Conservation (phyloP, 495 filamentous ascomycete genomes). For the Coniosporium apollinis region DNA sequence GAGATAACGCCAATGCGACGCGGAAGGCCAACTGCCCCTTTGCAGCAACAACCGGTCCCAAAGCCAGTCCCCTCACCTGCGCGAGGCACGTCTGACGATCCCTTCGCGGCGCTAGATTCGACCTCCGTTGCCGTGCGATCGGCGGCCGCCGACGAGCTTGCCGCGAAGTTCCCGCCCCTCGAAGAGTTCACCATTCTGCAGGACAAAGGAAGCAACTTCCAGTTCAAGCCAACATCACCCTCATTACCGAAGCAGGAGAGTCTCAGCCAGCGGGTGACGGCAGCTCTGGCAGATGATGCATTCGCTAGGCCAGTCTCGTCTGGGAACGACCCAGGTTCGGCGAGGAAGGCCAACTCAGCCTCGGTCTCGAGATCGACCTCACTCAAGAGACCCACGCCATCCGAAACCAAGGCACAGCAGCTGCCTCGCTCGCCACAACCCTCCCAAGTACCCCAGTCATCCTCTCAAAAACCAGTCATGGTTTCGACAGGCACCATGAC, state of each 20-base stretch:
- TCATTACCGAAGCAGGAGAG: constrained; percentile 33
- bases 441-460: constrained; percentile 25
- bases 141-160: constrained; percentile 55
- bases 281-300: constrained; percentile 78
- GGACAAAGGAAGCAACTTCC: constrained; percentile 70
- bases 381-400: constrained; percentile 23
- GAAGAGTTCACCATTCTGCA: constrained; percentile 88
- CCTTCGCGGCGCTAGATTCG: constrained; percentile 76
- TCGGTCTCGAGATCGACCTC: constrained; percentile 6
- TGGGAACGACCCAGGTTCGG: constrained; percentile 1
- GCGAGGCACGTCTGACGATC: constrained; percentile 56
- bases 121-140: constrained; percentile 28
- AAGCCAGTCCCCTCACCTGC: constrained; percentile 62
- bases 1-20: constrained; percentile 91
- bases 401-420: no score
- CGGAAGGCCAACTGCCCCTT: constrained; percentile 52
- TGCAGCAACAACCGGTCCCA: constrained; percentile 22
- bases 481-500: constrained; percentile 95
- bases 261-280: constrained; percentile 58
- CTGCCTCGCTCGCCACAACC: no score
- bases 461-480: constrained; percentile 39
- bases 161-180: constrained; percentile 71
- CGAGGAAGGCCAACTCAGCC: neutral
- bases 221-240: constrained; percentile 48
- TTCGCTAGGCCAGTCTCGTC: constrained; percentile 36